These are phyloP conservation scores for Cunninghamia lanceolata DNA, from an alignment of 75 land plant species.

Conservation along the genomic window DNA sequence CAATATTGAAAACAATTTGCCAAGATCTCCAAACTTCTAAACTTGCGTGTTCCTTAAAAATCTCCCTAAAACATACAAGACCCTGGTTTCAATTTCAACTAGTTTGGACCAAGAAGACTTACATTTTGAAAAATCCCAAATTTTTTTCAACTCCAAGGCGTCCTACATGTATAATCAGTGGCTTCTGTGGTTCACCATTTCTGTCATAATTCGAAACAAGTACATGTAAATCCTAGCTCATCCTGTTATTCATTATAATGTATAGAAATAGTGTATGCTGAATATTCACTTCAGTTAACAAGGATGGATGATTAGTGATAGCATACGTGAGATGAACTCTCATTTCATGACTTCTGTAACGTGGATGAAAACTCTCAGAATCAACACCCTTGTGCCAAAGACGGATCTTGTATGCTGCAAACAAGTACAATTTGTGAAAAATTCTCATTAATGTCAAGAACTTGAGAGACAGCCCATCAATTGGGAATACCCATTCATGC, in stretches of 20 bases:
- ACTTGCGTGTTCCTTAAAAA: background rate
- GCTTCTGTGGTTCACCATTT: slow-evolving; percentile 77
- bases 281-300: background rate
- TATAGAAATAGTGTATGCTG: background rate
- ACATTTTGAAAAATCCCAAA: slow-evolving; percentile 89
- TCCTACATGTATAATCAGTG: slow-evolving; percentile 91
- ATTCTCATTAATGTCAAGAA: slow-evolving; percentile 2
- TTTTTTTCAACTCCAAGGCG: slow-evolving; percentile 95
- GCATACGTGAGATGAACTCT: slow-evolving; percentile 66
- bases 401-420: slow-evolving; percentile 88
- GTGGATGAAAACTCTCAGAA: slow-evolving; percentile 94
- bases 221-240: background rate
- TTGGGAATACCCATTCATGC: background rate
- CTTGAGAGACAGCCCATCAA: slow-evolving; percentile 2
- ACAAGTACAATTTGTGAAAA: slow-evolving; percentile 1
- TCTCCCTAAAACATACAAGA: background rate
- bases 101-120: slow-evolving; percentile 7
- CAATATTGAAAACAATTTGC: background rate
- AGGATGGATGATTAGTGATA: background rate
- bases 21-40: background rate
- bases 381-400: slow-evolving; percentile 99
- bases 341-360: slow-evolving; percentile 71
- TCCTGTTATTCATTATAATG: background rate
- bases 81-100: background rate
- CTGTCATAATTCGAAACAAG: slow-evolving; percentile 35